Evolutionary conservation across 2,329 filamentous ascomycete genomes (phyloP).

Genomic region (Aspergillus fumigatiaffinis): DNA sequence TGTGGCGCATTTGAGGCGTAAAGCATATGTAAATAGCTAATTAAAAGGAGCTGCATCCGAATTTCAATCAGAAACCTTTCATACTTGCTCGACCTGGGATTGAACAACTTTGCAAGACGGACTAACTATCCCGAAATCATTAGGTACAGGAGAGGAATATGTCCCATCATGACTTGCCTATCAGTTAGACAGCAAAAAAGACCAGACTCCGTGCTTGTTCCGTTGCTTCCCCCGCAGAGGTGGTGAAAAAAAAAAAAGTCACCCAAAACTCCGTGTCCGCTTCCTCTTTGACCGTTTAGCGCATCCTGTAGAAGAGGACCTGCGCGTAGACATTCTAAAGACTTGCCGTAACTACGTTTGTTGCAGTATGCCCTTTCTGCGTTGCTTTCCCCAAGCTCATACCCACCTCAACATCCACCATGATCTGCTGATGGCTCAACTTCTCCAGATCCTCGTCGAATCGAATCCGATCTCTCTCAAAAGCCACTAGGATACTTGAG

Average conservation of each 20-base stretch:
- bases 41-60: not conserved
- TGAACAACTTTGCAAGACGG: not conserved
- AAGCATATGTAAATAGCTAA: not conserved
- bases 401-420: conserved; percentile 38
- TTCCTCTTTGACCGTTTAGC: not conserved
- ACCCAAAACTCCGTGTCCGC: not conserved
- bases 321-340: not conserved
- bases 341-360: not conserved
- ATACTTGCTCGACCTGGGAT: not conserved
- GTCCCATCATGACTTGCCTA: not conserved
- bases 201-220: not conserved
- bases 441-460: conserved; percentile 38
- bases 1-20: not conserved
- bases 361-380: not conserved
- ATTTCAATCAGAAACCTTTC: not conserved
- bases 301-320: not conserved
- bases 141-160: not conserved
- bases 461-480: conserved; percentile 33
- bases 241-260: not conserved
- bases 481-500: conserved; percentile 41
- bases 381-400: conserved; percentile 31
- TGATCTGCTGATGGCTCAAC: conserved; percentile 29
- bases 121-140: not conserved
- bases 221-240: not conserved
- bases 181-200: not conserved